Conservation (phyloP, 805 yeast species). For the Scheffersomyces spartinae region DNA sequence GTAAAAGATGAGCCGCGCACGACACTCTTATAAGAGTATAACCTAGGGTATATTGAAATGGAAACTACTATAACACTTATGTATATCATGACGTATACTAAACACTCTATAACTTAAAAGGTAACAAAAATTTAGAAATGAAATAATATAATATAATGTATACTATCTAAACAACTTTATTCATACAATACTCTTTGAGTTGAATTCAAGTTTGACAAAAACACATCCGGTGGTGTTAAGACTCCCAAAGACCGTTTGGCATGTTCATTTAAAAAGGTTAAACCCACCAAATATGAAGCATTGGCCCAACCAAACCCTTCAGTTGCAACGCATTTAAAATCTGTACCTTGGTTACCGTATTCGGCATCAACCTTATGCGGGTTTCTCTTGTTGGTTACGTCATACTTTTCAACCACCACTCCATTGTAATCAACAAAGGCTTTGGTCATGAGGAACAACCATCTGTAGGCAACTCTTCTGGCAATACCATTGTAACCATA, state of each 20-base stretch:
- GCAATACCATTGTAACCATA: constrained; percentile 62
- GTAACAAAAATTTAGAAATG: no score
- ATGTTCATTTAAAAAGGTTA: constrained; percentile 50
- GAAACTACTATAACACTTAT: no score
- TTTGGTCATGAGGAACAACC: constrained; percentile 84
- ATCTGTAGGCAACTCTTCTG: constrained; percentile 65
- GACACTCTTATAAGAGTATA: no score
- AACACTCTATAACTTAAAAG: no score
- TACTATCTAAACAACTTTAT: background rate
- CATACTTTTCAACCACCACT: constrained; percentile 90
- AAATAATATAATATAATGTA: no score
- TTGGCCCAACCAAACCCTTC: constrained; percentile 99
- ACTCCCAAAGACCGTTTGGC: constrained; percentile 74
- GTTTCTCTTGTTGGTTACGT: constrained; percentile 70
- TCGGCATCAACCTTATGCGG: constrained; percentile 93
- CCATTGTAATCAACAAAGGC: constrained; percentile 91
- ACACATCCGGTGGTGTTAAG: constrained; percentile 59
- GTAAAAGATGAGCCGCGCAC: no score
- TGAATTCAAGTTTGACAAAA: constrained; percentile 36
- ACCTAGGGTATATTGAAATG: no score
- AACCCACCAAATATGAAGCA: constrained; percentile 69
- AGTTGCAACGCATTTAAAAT: constrained; percentile 82
- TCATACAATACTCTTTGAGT: constrained; percentile 20
- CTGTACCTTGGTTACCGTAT: constrained; percentile 93
- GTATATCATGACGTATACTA: no score